Evolutionary conservation across 2,329 filamentous ascomycete species (phyloP).

Genomic region (Diaporthe ilicicola): DNA sequence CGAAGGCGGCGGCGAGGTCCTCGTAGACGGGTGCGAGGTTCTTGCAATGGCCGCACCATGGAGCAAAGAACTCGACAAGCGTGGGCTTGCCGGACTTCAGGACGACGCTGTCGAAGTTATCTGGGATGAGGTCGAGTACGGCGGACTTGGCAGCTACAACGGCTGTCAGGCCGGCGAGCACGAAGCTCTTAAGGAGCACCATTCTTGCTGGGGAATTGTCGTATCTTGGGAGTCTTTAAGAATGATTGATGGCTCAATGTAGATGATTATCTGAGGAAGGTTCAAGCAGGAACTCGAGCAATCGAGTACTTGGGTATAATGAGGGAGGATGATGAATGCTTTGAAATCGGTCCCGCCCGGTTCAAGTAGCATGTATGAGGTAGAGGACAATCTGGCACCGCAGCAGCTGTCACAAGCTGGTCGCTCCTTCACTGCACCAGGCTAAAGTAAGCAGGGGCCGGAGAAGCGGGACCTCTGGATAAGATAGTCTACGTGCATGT

Average conservation of each 20-base stretch:
- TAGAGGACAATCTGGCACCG: conserved; percentile 32
- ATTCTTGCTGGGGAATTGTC: conserved; percentile 46
- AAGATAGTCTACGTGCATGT: too few species aligned
- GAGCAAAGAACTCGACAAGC: conserved; percentile 97
- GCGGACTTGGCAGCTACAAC: conserved; percentile 76
- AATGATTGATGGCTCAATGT: conserved; percentile 7
- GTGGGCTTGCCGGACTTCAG: conserved; percentile 93
- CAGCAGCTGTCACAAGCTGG: conserved; percentile 17
- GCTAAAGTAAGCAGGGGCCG: not conserved
- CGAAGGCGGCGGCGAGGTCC: conserved; percentile 80
- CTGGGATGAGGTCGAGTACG: conserved; percentile 87
- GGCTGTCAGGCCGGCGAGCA: conserved; percentile 63
- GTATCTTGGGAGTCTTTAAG: not conserved
- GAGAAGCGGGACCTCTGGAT: not conserved
- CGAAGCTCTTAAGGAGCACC: conserved; percentile 68
- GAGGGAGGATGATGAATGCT: conserved; percentile 37
- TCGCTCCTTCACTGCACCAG: conserved; percentile 7
- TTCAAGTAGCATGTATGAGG: conserved; percentile 5
- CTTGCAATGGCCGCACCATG: conserved; percentile 99
- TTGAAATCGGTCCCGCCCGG: conserved; percentile 43
- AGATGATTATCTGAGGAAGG: conserved; percentile 1
- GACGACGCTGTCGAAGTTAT: conserved; percentile 91
- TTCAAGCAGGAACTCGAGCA: conserved; percentile 23
- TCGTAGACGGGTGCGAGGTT: conserved; percentile 94
- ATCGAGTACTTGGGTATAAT: not conserved